Evolutionary conservation across 1,139 yeast species (phyloP).

Genomic region (Sugiyamaella grinbergsii): DNA sequence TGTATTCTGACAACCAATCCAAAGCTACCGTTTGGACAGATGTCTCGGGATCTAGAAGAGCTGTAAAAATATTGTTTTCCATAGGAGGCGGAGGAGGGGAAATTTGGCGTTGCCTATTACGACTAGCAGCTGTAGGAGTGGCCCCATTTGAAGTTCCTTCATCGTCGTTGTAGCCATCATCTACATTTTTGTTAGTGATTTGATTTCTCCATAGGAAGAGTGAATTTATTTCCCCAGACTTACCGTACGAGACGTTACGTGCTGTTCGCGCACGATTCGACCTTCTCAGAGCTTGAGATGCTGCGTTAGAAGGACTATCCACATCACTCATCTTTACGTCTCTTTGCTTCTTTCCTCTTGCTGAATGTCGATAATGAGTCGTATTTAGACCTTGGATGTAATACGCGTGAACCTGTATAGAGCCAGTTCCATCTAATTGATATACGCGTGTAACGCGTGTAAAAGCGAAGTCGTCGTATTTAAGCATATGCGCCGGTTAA

Average conservation of each 20-base stretch:
- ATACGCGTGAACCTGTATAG: neutral
- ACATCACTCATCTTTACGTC: conserved; percentile 1
- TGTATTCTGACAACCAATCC: conserved; percentile 68
- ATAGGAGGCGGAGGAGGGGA: conserved; percentile 18
- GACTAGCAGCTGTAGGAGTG: neutral
- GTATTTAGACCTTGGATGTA: neutral
- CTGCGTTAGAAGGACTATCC: neutral
- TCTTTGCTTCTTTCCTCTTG: neutral
- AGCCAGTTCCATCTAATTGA: neutral
- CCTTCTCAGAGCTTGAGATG: conserved; percentile 2
- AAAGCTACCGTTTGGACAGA: conserved; percentile 62
- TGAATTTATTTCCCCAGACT: too few species aligned
- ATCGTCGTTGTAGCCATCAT: conserved; percentile 1
- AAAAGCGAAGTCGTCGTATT: too few species aligned
- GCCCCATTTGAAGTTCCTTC: neutral
- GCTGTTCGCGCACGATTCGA: conserved; percentile 2
- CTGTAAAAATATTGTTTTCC: conserved; percentile 24
- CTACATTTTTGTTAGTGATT: neutral
- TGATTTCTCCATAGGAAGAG: too few species aligned
- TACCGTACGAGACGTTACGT: conserved; percentile 2
- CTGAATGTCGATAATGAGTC: neutral
- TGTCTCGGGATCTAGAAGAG: conserved; percentile 47
- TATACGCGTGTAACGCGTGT: too few species aligned
- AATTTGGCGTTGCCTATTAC: neutral
- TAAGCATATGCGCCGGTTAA: too few species aligned